These are phyloP conservation scores for Scheffersomyces stambukii DNA, from an alignment of 1,139 yeast genomes.

Conservation along the genomic window DNA sequence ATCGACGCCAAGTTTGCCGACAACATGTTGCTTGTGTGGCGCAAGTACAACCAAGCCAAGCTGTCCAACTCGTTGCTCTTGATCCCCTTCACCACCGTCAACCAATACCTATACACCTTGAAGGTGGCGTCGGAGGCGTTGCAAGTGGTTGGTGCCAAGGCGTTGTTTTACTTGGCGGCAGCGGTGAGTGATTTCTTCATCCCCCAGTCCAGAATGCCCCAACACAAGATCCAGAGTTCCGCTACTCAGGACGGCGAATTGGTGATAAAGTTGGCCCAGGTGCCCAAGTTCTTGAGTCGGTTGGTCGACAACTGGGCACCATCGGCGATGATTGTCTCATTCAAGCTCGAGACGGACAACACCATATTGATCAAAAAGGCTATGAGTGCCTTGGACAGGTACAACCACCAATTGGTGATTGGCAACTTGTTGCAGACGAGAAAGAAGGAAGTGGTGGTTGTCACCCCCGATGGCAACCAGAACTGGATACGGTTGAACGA, in stretches of 20 bases:
- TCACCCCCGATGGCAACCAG: slow-evolving; percentile 45
- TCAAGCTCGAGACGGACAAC: slow-evolving; percentile 88
- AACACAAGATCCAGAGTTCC: slow-evolving; percentile 88
- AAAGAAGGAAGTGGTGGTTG: slow-evolving; percentile 84
- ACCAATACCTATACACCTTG: slow-evolving; percentile 85
- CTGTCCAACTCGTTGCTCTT: slow-evolving; percentile 57
- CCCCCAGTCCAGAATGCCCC: slow-evolving; percentile 80
- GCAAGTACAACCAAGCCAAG: slow-evolving; percentile 60
- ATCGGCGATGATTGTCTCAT: slow-evolving; percentile 88
- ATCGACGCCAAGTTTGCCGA: slow-evolving; percentile 59
- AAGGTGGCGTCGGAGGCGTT: slow-evolving; percentile 61
- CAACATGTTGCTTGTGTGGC: slow-evolving; percentile 60
- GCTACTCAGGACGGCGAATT: slow-evolving; percentile 60
- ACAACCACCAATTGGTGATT: slow-evolving; percentile 90
- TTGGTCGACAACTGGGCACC: slow-evolving; percentile 95
- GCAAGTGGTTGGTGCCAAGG: slow-evolving; percentile 48
- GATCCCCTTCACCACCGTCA: slow-evolving; percentile 91
- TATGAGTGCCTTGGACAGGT: slow-evolving; percentile 69
- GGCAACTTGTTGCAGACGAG: slow-evolving; percentile 91
- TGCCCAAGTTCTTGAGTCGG: slow-evolving; percentile 86
- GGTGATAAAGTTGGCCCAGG: slow-evolving; percentile 86
- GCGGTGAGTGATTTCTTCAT: slow-evolving; percentile 96
- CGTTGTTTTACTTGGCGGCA: slow-evolving; percentile 87
- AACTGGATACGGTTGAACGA: slow-evolving; percentile 51
- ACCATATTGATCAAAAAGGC: slow-evolving; percentile 72